Conservation (phyloP, 1,284 basidiomycete genomes). For the Cutaneotrichosporon mucoides region DNA sequence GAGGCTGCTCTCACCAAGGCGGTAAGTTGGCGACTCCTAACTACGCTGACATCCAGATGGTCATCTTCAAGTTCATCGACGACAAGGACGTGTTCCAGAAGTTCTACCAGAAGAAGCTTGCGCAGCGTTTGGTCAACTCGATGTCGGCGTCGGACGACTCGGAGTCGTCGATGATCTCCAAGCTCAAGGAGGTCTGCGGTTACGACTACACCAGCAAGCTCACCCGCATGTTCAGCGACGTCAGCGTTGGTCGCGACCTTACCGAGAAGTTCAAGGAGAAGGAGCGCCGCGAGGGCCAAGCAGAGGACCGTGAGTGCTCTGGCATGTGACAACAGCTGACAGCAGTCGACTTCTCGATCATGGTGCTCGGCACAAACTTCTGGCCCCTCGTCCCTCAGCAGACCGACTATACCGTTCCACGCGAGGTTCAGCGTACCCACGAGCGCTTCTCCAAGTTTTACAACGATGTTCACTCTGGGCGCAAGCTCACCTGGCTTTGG, state of each 20-base stretch:
- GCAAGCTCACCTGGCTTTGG: conserved; percentile 97
- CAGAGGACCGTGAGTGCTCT: conserved; percentile 42
- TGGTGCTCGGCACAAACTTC: conserved; percentile 93
- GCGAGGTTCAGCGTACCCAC: conserved; percentile 79
- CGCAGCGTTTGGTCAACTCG: conserved; percentile 87
- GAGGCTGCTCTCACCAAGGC: conserved; percentile 87
- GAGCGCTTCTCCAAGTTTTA: conserved; percentile 93
- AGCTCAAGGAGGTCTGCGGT: conserved; percentile 95
- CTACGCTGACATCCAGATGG: conserved; percentile 83
- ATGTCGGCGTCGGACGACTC: conserved; percentile 94
- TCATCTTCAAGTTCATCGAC: conserved; percentile 97
- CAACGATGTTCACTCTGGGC: conserved; percentile 67
- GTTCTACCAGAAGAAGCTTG: conserved; percentile 96
- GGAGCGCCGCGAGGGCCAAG: conserved; percentile 68
- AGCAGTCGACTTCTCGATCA: conserved; percentile 79
- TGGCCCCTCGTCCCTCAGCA: conserved; percentile 85
- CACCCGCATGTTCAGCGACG: conserved; percentile 98
- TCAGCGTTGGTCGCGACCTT: conserved; percentile 91
- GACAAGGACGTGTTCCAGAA: conserved; percentile 99
- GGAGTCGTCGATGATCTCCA: conserved; percentile 97
- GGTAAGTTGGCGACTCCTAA: too few relatives aligned
- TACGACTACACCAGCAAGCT: conserved; percentile 99
- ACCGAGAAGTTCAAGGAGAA: conserved; percentile 96
- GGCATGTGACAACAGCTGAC: neutral
- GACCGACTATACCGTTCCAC: conserved; percentile 83